Evolutionary conservation across 352 stramenopile genomes (phyloP), one percentile per base, ranked within the genome.

Genomic region (Phytophthora sansomeana): DNA sequence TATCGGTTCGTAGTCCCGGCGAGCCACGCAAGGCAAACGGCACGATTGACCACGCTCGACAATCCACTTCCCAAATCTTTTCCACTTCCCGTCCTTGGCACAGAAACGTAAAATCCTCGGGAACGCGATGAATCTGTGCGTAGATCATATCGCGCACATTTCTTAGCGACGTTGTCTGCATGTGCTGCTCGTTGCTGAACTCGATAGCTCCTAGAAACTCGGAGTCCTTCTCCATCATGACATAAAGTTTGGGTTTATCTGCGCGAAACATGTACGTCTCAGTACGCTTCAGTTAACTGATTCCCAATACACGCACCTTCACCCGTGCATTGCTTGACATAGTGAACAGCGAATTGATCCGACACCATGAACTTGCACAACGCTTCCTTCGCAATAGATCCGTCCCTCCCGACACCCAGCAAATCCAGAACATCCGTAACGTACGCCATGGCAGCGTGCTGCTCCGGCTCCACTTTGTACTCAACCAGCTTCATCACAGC

Each of bases 401-500:
- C 69, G 46, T 58, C 38, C 9, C 55, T 66, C 19, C 29, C 47
- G 14, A 86, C 67, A 7, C 65, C 69, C 6, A 73, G 58, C 39
- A 66, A 75, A 9, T 77, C 64, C 6, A 85, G 33, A 6, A 88
- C 63, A 7, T 67, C 60, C 13, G 78, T 72, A 38, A 85, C 62
- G 38, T 85, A 89, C 33, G 62, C 14, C 73, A 80, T 87, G 5
- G 69, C 69, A 9, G 63, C 69, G 19, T 74, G 68, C 10, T 72
- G 60, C 14, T 88, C 63, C 3, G 74, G 67, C 28, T 86, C 76
- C 48, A 84, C 78, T 17, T 64, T 62, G 41, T 88, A 88, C 26
- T 71, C 55, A 14, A 91, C 89, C 17, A 91, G 41, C 60, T 91
- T 91, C 76, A 77, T 88, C 10, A 89, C 75, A 16, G 74, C 66